phyloP scores from a whole-genome alignment of 2,329 filamentous ascomycete genomes.

The Myriosclerotinia curreyana region DNA sequence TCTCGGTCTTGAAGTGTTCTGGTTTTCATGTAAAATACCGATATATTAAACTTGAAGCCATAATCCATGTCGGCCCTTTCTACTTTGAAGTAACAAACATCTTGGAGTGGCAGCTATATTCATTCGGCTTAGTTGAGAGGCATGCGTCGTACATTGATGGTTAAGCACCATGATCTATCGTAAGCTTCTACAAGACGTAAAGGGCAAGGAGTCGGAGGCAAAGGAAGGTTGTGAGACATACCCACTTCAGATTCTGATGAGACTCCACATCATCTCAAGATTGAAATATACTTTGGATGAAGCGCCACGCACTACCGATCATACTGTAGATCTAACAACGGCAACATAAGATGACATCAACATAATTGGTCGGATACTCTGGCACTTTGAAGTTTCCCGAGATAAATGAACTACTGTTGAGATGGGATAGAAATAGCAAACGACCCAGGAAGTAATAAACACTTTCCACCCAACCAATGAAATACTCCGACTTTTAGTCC shows the following conservation, averaged over 20 bases:
- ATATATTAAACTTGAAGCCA: neutral
- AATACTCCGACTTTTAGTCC: conserved; percentile 6
- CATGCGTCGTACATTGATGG: neutral
- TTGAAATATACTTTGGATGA: conserved; percentile 19
- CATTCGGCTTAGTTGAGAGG: conserved; percentile 6
- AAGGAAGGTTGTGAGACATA: conserved; percentile 3
- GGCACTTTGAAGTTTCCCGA: neutral
- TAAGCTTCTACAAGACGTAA: conserved; percentile 8
- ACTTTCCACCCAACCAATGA: conserved; percentile 9
- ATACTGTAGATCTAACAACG: conserved; percentile 21
- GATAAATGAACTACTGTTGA: conserved; percentile 6
- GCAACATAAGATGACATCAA: conserved; percentile 4
- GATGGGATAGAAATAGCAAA: conserved; percentile 3
- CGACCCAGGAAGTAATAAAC: neutral
- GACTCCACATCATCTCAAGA: conserved; percentile 15
- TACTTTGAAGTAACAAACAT: neutral
- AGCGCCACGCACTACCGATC: conserved; percentile 7
- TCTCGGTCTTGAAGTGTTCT: conserved; percentile 1
- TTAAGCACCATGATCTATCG: neutral
- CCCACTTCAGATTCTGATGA: conserved; percentile 20
- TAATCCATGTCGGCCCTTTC: neutral
- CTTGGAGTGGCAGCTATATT: conserved; percentile 1
- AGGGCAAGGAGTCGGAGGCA: conserved; percentile 6
- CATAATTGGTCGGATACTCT: neutral
- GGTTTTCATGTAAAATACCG: neutral